Evolutionary conservation across 2,329 filamentous ascomycete genomes (phyloP).

Genomic region (Fusarium caatingaense): DNA sequence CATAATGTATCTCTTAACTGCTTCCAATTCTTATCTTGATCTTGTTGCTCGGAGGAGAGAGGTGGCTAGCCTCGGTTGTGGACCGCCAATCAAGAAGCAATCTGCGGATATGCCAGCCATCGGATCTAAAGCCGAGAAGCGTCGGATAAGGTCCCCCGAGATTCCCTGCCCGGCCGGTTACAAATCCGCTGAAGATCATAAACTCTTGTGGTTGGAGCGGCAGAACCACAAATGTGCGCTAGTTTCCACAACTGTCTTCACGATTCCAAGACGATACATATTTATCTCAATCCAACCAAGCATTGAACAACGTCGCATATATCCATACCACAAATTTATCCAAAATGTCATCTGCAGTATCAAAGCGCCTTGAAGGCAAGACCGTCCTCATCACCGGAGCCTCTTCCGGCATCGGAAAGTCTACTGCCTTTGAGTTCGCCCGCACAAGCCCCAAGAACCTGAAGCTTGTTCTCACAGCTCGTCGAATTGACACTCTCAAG

Average conservation of each 20-base stretch:
- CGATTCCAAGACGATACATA: background rate
- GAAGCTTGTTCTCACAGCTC: constrained; percentile 86
- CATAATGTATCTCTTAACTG: rapidly evolving
- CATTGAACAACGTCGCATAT: rapidly evolving
- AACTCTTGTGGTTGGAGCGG: constrained; percentile 5
- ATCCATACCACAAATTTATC: background rate
- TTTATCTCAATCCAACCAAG: background rate
- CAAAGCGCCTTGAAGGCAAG: constrained; percentile 89
- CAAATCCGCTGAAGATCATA: constrained; percentile 5
- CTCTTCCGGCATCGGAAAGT: constrained; percentile 88
- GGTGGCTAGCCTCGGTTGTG: background rate
- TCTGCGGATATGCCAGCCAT: constrained; percentile 11
- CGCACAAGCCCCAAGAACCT: constrained; percentile 82
- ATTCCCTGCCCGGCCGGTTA: background rate
- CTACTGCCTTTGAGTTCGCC: constrained; percentile 89
- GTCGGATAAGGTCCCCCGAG: constrained; percentile 16
- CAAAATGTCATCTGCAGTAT: constrained; percentile 69
- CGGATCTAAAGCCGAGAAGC: constrained; percentile 10
- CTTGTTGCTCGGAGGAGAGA: background rate
- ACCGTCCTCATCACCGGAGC: constrained; percentile 93
- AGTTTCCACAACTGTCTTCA: constrained; percentile 1
- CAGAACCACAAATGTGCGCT: background rate
- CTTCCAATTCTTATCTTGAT: background rate
- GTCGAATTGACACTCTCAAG: constrained; percentile 81
- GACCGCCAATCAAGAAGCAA: background rate